Evolutionary conservation across 805 yeast species (phyloP), one percentile per base, ranked within the genome.

Genomic region (Wickerhamiella slavikovae): DNA sequence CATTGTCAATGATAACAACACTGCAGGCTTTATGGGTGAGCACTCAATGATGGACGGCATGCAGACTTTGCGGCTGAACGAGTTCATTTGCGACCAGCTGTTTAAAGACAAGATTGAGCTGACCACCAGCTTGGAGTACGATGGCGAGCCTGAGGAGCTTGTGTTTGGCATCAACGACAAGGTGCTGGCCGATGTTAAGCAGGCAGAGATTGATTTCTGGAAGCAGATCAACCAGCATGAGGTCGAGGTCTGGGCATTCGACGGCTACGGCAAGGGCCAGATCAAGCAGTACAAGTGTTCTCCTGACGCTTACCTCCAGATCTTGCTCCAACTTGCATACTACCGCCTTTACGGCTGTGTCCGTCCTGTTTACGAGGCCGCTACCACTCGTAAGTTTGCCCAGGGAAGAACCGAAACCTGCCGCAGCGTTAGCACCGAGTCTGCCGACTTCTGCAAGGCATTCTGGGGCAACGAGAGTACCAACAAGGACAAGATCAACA

Each of bases 1-100:
- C 50, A 65, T 82, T 41, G 69, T 85, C 31, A 59, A 76, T 35
- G 71, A 68, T 37, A 82, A 80, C 52, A 93, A 89, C 35, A 62
- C 70, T 38, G 78, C 94, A 5, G 96, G 95, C 1, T 85, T 83
- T 58, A 55, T 82, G 47, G 95, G 93, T 37, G 98, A 85, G 58
- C 98, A 85, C 59, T 80, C 95, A 15, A 76, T 69, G 60, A 85
- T 85, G 96, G 98, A 85, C 53, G 98, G 96, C 37, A 79, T 94
- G 7, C 93, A 95, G 47, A 85, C 93, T 18, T 68, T 79, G 45
- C 71, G 80, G 39, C 57, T 85, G 57, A 85, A 85, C 52, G 80
- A 80, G 54, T 71, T 61, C 45, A 61, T 85, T 23, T 61, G 70
- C 38, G 61, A 61, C 30, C 64, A 68, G 40, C 53, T 83, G 33